Evolutionary conservation across 345 rosid genomes (phyloP).

Genomic region (Brassica rapa): DNA sequence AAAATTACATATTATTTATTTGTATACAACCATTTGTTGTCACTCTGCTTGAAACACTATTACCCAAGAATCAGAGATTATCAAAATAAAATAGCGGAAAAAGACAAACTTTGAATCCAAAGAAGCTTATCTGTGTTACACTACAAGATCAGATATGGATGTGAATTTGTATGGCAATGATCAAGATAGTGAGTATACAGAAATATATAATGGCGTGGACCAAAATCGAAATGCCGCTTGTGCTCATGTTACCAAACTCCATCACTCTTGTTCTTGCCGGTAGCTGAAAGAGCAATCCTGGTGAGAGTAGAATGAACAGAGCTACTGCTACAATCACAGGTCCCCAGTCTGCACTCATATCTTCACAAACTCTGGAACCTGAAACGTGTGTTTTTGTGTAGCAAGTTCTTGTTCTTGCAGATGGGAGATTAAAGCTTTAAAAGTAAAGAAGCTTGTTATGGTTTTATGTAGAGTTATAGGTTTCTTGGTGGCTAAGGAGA

Average conservation of each 20-base stretch:
- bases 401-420: slow-evolving; percentile 1
- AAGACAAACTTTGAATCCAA: slow-evolving; percentile 19
- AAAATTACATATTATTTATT: slow-evolving; percentile 19
- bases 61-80: slow-evolving; percentile 32
- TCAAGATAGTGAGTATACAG: slow-evolving; percentile 78
- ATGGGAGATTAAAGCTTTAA: slow-evolving; percentile 23
- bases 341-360: slow-evolving; percentile 85
- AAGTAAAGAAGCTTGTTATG: slow-evolving; percentile 13
- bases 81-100: background rate
- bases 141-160: slow-evolving; percentile 37
- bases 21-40: slow-evolving; percentile 13
- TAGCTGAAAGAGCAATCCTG: slow-evolving; percentile 91
- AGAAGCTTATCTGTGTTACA: slow-evolving; percentile 14
- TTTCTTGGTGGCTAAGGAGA: slow-evolving; percentile 44
- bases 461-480: slow-evolving; percentile 38
- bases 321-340: slow-evolving; percentile 74
- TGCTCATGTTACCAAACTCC: slow-evolving; percentile 93
- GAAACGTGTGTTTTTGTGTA: slow-evolving; percentile 18
- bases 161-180: slow-evolving; percentile 59
- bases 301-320: slow-evolving; percentile 80
- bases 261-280: slow-evolving; percentile 77
- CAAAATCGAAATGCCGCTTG: slow-evolving; percentile 86
- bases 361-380: background rate
- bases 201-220: slow-evolving; percentile 83
- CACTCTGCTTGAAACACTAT: slow-evolving; percentile 20